Evolutionary conservation across 1,284 basidiomycete species (phyloP).

Genomic region (Sporisorium exsertum): DNA sequence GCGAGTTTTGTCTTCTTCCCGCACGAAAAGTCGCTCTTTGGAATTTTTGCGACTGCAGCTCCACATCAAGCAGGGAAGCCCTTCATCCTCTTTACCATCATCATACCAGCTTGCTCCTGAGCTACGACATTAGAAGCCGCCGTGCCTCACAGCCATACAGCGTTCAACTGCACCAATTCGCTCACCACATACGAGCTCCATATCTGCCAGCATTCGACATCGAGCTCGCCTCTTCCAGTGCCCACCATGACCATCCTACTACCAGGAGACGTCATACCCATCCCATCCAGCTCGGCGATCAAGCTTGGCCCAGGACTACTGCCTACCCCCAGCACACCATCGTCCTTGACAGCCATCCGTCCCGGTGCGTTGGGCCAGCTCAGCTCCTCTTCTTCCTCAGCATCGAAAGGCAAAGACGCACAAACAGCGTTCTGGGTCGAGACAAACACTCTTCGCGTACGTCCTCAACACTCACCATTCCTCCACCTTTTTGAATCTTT

Average conservation of each 20-base stretch:
- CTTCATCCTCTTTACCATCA: neutral
- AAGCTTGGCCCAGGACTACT: conserved; percentile 60
- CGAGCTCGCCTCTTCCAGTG: neutral
- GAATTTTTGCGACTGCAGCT: neutral
- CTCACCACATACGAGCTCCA: neutral
- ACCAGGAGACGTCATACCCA: conserved; percentile 54
- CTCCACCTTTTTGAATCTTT: neutral
- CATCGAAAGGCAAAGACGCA: neutral
- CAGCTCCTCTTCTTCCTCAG: conserved; percentile 2
- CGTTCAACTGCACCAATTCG: too few relatives aligned
- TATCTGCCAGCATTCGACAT: neutral
- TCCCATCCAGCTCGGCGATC: conserved; percentile 24
- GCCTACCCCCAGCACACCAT: conserved; percentile 23
- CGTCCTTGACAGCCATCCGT: conserved; percentile 46
- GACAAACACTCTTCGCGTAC: conserved; percentile 31
- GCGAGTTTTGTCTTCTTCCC: conserved; percentile 3
- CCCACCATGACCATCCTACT: conserved; percentile 54
- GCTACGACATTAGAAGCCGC: neutral
- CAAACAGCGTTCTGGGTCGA: conserved; percentile 56
- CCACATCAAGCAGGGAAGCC: neutral
- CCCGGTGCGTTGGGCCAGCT: conserved; percentile 50
- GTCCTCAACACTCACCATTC: neutral
- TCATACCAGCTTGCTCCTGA: neutral
- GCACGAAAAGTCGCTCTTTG: conserved; percentile 11
- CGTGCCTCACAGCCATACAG: too few relatives aligned